Evolutionary conservation across 768 basidiomycete genomes (phyloP).

Genomic region (Hirschioporus abietinus): DNA sequence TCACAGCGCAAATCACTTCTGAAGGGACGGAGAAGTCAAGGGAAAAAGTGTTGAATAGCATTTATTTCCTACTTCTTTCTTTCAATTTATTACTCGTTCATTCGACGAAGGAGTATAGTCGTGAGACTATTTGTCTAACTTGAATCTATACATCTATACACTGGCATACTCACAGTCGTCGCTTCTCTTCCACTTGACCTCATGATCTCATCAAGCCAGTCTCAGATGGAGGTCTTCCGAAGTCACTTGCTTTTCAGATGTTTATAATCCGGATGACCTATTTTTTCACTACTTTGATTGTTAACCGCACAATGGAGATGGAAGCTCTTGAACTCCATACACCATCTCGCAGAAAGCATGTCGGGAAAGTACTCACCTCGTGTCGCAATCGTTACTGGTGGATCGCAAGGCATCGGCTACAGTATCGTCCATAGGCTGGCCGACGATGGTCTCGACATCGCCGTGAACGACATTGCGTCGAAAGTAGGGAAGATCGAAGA

Average conservation of each 20-base stretch:
- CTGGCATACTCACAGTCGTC: too few species aligned
- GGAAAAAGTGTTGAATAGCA: too few species aligned
- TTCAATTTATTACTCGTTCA: too few species aligned
- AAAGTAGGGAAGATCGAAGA: slow-evolving; percentile 15
- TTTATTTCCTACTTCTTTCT: too few species aligned
- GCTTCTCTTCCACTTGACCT: too few species aligned
- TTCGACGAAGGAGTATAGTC: too few species aligned
- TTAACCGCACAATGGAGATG: neutral
- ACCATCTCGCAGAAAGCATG: neutral
- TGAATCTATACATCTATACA: too few species aligned
- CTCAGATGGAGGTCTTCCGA: neutral
- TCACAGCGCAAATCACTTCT: too few species aligned
- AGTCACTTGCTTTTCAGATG: neutral
- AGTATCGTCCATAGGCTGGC: slow-evolving; percentile 27
- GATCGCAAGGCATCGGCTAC: slow-evolving; percentile 30
- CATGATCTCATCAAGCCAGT: neutral
- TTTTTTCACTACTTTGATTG: neutral
- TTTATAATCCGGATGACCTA: neutral
- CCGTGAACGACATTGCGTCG: slow-evolving; percentile 23
- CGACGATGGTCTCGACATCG: slow-evolving; percentile 28
- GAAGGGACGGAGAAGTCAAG: too few species aligned
- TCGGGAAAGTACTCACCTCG: slow-evolving; percentile 6
- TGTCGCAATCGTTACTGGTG: slow-evolving; percentile 19
- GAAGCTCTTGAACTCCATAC: neutral
- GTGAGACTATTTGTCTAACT: too few species aligned